Conservation (phyloP, 2,329 filamentous ascomycete species). For the Kalmusia sp. region DNA sequence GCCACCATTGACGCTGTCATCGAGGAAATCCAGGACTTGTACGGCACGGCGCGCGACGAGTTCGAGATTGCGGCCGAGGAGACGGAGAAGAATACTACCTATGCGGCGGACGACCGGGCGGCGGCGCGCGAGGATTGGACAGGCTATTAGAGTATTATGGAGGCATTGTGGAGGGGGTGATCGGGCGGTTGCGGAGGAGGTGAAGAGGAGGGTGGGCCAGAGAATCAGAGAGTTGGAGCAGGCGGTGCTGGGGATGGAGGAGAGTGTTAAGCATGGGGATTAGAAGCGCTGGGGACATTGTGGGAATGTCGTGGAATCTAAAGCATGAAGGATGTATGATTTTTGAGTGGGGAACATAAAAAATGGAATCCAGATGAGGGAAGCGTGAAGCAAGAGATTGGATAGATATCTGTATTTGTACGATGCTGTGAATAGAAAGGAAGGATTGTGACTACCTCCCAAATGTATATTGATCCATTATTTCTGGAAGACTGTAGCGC, state of each 20-base stretch:
- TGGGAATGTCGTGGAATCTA: too few species aligned
- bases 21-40: conserved; percentile 46
- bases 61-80: conserved; percentile 62
- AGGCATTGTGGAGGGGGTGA: conserved; percentile 49
- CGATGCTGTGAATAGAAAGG: too few species aligned
- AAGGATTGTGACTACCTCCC: too few species aligned
- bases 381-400: too few species aligned
- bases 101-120: conserved; percentile 61
- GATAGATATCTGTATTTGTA: too few species aligned
- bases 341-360: not conserved
- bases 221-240: conserved; percentile 62
- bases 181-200: conserved; percentile 55
- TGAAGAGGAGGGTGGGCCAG: conserved; percentile 58
- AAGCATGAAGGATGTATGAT: conserved; percentile 5
- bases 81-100: conserved; percentile 61
- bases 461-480: too few species aligned
- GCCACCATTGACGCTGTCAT: conserved; percentile 37
- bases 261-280: conserved; percentile 58
- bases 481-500: too few species aligned
- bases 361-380: too few species aligned
- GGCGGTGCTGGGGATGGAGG: conserved; percentile 59
- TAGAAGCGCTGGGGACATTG: conserved; percentile 27
- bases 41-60: conserved; percentile 48
- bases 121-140: conserved; percentile 61
- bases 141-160: conserved; percentile 57